phyloP scores from a whole-genome alignment of 2,329 filamentous ascomycete species.

The Fonsecaea erecta region DNA sequence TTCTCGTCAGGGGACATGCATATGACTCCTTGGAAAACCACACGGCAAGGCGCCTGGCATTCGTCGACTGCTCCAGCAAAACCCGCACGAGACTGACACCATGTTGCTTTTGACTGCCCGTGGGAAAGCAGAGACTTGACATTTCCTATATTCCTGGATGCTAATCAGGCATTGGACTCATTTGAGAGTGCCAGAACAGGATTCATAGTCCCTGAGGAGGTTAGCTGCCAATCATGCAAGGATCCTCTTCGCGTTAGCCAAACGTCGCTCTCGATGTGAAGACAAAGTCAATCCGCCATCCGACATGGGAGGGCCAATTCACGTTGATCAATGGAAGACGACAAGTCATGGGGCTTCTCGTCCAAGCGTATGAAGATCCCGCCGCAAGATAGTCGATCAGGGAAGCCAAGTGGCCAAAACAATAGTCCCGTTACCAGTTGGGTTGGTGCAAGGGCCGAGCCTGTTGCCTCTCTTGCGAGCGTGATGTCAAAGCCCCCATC shows the following conservation, averaged over 20 bases:
- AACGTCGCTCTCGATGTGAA: not conserved
- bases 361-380: not conserved
- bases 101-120: not conserved
- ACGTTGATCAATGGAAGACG: not conserved
- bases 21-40: not conserved
- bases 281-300: not conserved
- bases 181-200: not conserved
- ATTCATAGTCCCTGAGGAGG: not conserved
- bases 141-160: not conserved
- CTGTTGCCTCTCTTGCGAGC: not conserved
- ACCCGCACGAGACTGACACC: not conserved
- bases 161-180: not conserved
- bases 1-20: not conserved
- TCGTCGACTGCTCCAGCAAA: not conserved
- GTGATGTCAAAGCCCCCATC: not conserved
- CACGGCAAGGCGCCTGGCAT: not conserved
- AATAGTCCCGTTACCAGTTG: not conserved
- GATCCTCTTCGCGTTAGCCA: not conserved
- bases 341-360: not conserved
- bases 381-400: not conserved
- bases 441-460: not conserved
- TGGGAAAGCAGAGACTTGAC: not conserved
- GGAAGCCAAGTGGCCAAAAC: not conserved
- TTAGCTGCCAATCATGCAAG: not conserved
- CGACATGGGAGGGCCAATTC: not conserved